These are phyloP conservation scores for Plasmodium malariae DNA, from an alignment of 169 alveolate genomes.

Conservation along the genomic window DNA sequence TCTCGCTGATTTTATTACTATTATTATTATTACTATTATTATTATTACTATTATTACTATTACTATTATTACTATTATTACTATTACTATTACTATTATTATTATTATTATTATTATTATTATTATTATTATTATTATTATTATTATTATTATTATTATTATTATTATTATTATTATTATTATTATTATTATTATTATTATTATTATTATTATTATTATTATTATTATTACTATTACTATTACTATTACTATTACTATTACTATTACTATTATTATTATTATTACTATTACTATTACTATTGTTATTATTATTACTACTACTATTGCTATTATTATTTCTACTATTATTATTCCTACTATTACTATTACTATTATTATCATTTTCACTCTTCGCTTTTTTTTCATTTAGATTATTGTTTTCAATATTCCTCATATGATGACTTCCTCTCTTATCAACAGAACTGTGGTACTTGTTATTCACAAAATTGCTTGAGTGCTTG, in stretches of 20 bases:
- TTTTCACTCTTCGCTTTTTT: slow-evolving; percentile 24
- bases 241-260: background rate
- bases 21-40: too few relatives aligned
- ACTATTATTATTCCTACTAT: background rate
- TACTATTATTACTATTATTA: too few relatives aligned
- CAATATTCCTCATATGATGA: slow-evolving; percentile 2
- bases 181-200: slow-evolving; percentile 3
- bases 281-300: background rate
- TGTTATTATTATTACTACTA: background rate
- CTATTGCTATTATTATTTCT: background rate
- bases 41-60: too few relatives aligned
- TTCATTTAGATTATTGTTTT: slow-evolving; percentile 17
- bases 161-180: slow-evolving; percentile 22
- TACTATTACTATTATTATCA: slow-evolving; percentile 35
- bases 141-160: slow-evolving; percentile 37
- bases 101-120: too few relatives aligned
- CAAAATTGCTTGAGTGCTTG: slow-evolving; percentile 11
- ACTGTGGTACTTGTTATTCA: slow-evolving; percentile 12
- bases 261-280: background rate
- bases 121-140: slow-evolving; percentile 57
- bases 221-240: background rate
- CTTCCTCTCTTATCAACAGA: slow-evolving; percentile 18
- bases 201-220: background rate
- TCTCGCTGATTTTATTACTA: too few relatives aligned
- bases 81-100: too few relatives aligned